These are phyloP conservation scores for Astrothelium subdiscretum DNA, from an alignment of 495 filamentous ascomycete genomes.

Conservation along the genomic window DNA sequence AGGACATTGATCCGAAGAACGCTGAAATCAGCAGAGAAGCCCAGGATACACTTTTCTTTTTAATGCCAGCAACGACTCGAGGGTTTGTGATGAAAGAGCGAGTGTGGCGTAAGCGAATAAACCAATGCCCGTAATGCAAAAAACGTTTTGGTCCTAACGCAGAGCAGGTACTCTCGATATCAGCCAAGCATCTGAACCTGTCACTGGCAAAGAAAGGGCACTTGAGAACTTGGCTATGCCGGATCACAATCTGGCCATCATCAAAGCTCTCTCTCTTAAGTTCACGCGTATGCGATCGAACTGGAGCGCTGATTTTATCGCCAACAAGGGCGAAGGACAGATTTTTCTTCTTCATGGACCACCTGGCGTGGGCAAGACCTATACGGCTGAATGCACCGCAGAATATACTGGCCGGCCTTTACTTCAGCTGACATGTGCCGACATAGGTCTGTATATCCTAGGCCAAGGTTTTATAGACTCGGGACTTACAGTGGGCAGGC, in stretches of 20 bases:
- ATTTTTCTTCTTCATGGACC: background rate
- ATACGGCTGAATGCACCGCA: background rate
- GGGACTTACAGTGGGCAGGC: background rate
- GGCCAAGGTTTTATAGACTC: background rate
- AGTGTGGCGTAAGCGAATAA: background rate
- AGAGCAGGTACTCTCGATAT: background rate
- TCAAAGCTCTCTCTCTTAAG: background rate
- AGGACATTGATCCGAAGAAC: background rate
- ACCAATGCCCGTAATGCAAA: background rate
- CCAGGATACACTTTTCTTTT: background rate
- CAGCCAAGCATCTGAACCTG: background rate
- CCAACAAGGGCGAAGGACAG: background rate
- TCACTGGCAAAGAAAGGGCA: background rate
- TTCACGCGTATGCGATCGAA: background rate
- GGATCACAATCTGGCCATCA: background rate
- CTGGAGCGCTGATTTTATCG: background rate
- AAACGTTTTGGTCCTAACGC: background rate
- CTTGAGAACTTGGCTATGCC: background rate
- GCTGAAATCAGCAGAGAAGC: background rate
- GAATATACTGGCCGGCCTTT: background rate
- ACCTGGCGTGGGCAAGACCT: background rate
- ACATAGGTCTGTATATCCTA: background rate
- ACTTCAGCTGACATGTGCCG: background rate
- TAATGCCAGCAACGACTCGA: background rate
- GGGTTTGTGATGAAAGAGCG: background rate